phyloP scores from a whole-genome alignment of 345 rosid genomes.

The Eucalyptus marginata region DNA sequence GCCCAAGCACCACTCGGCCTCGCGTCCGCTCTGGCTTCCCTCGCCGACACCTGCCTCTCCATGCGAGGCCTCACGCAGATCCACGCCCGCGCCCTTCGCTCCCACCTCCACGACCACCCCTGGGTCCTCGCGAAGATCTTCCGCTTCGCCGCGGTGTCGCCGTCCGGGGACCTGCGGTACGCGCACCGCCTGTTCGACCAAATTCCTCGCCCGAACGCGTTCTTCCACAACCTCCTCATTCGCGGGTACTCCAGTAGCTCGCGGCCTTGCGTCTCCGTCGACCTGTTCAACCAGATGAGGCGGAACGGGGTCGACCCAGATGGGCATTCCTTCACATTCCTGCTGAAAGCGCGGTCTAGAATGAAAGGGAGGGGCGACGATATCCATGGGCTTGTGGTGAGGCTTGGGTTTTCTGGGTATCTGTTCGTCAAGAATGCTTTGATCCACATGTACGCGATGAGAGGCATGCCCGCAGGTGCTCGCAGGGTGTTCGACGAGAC shows the following conservation, averaged over 20 bases:
- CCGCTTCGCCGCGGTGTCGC: background rate
- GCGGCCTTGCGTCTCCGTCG: background rate
- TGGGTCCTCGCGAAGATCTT: background rate
- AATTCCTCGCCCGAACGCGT: background rate
- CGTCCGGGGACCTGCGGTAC: background rate
- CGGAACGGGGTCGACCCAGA: background rate
- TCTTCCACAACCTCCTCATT: background rate
- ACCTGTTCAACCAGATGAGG: background rate
- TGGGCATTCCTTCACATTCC: background rate
- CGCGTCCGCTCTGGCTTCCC: background rate
- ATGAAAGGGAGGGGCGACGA: background rate
- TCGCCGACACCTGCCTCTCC: background rate
- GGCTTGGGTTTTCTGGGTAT: background rate
- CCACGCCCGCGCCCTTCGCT: background rate
- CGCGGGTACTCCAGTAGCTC: background rate
- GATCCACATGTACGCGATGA: slow-evolving; percentile 1
- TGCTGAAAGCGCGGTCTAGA: background rate
- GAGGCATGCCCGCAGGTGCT: background rate
- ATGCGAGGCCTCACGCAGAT: background rate
- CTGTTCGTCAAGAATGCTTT: background rate
- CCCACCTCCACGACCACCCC: background rate
- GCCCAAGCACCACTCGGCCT: background rate
- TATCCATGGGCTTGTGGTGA: background rate
- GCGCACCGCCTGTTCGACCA: background rate
- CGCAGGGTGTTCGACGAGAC: slow-evolving; percentile 6